Base-by-base conservation (phyloP, 2,329 filamentous ascomycete genomes). In the Davidsoniella virescens region DNA sequence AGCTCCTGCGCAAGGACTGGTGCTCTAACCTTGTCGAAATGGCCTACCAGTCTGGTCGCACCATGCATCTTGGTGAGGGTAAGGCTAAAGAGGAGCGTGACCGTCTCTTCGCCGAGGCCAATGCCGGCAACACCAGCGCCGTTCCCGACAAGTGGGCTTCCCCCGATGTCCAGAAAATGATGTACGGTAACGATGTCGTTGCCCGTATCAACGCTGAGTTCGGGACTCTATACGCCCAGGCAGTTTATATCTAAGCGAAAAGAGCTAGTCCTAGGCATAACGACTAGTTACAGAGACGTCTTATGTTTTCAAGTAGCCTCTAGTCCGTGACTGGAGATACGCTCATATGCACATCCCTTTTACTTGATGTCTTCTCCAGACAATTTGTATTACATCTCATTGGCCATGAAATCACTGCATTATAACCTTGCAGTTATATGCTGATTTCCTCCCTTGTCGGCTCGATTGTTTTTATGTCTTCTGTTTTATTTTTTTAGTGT, bases 111-210 rank as follows among this genome's bases (percentile, higher is more conserved):
- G 70, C 69, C 40, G 65, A 71, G 49, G 66, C 73, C 54, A 69
- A 66, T 56, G 66, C 57, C 60, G 71, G 69, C 59, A 69, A 64
- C 55, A 65, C 56, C 60, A 68, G 63, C 54, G 70, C 64, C 51
- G 73, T 73, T 53, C 77, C 77, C 2, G 79, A 83, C 63, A 82
- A 81, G 65, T 83, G 80, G 80, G 77, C 77, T 2, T 80, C 80
- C 61, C 76, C 78, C 8, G 78, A 82, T 57, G 76, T 82, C 40
- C 79, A 83, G 63, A 70, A 72, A 61, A 73, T 74, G 69, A 75
- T 82, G 54, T 82, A 82, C 62, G 71, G 72, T 9, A 70, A 78
- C 58, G 78, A 82, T 62, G 79, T 76, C 58, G 68, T 75, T 46
- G 63, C 67, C 57, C 70, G 76, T 51, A 69, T 76, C 1, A 61